Evolutionary conservation across 768 basidiomycete species (phyloP), one percentile per base, ranked within the genome.

Genomic region (Leccinum rimulosum): DNA sequence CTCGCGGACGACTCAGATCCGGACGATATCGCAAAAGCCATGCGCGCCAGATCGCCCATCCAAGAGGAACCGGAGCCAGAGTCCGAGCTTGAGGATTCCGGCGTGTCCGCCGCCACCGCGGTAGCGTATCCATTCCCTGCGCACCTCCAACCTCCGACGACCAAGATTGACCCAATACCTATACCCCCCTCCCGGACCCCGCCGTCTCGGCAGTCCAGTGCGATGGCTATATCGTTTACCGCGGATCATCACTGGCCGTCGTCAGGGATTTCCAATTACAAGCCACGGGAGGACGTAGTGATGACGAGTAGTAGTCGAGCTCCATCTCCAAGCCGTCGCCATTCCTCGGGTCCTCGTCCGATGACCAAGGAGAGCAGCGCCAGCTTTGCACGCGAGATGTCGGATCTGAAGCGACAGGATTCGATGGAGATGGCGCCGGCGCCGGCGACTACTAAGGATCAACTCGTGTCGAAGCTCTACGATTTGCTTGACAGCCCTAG

Each of bases 401-500:
- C 62, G 36, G 68, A 73, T 51, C 54, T 66, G 14, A 62, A 67
- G 45, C 58, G 65, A 31, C 60, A 65, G 31, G 64, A 66, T 12
- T 64, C 63, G 9, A 27, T 40, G 30, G 69, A 65, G 50, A 54
- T 65, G 58, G 43, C 52, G 64, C 55, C 62, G 36, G 15, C 36
- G 6, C 15, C 17, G 36, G 14, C 17, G 17, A 38, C 7, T 38
- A 3, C 7, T 50, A 74, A 73, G 53, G 69, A 73, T 49, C 70
- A 64, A 64, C 65, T 69, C 70, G 75, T 64, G 65, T 68, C 73
- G 38, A 77, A 80, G 59, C 68, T 86, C 8, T 73, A 80, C 31
- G 80, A 82, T 58, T 71, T 85, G 10, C 76, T 85, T 12, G 75
- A 74, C 50, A 79, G 79, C 54, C 70, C 77, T 17, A 63, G 69